These are phyloP conservation scores for Canavalia gladiata DNA, from an alignment of 306 rosid genomes.

Conservation along the genomic window DNA sequence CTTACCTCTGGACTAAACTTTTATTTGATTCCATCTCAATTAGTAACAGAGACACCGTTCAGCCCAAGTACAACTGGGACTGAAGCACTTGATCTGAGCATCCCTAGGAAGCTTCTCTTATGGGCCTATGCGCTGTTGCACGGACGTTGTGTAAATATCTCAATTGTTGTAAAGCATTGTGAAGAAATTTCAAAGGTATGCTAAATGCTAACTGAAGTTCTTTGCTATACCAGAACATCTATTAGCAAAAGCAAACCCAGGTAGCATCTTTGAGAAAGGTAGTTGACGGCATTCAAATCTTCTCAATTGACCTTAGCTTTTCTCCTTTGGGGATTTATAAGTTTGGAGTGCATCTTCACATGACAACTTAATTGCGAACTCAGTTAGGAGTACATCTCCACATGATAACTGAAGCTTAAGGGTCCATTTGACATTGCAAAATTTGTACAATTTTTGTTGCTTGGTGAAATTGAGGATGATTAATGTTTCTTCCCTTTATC, in stretches of 20 bases:
- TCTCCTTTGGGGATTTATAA: constrained; percentile 20
- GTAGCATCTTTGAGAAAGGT: constrained; percentile 36
- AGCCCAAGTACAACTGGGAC: constrained; percentile 66
- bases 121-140: constrained; percentile 85
- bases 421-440: constrained; percentile 17
- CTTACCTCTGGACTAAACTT: constrained; percentile 82
- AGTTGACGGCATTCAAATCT: constrained; percentile 29
- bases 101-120: constrained; percentile 97
- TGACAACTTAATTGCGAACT: neutral
- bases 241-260: constrained; percentile 39
- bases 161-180: constrained; percentile 89
- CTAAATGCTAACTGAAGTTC: constrained; percentile 49
- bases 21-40: constrained; percentile 70
- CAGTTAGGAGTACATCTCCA: constrained; percentile 37
- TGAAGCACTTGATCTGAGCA: constrained; percentile 91
- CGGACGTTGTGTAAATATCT: constrained; percentile 82
- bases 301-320: constrained; percentile 31
- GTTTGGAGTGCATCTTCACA: neutral
- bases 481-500: constrained; percentile 21
- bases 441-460: constrained; percentile 32
- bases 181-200: constrained; percentile 95
- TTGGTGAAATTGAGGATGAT: constrained; percentile 13
- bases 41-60: constrained; percentile 63
- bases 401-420: constrained; percentile 13
- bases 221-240: constrained; percentile 37